A percentile compares a stretch with the other conserved stretches of the same genome.
phyloP scores from a whole-genome alignment of 2,329 filamentous ascomycete species.

The Trichoderma sp. region DNA sequence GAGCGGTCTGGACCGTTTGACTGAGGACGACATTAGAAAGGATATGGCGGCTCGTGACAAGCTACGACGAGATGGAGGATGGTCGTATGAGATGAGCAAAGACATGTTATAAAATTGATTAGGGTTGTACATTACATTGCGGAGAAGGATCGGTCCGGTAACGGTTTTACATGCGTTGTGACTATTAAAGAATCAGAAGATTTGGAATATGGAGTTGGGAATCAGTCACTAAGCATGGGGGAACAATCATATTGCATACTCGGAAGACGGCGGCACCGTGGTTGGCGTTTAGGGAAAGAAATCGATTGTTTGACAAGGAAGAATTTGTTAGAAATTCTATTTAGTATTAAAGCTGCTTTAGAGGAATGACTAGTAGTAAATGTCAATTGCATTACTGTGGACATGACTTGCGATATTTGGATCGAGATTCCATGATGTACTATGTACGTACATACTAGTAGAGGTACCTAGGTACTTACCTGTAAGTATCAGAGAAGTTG shows the following conservation, averaged over 20 bases:
- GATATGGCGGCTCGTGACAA: conserved; percentile 77
- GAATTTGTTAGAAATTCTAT: not conserved
- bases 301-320: not conserved
- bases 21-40: conserved; percentile 79
- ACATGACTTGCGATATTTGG: not conserved
- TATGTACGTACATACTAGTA: too few species aligned
- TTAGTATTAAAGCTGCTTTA: not conserved
- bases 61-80: conserved; percentile 78
- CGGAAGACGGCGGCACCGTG: not conserved
- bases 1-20: conserved; percentile 76
- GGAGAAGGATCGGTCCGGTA: not conserved
- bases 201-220: conserved; percentile 18
- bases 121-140: not conserved
- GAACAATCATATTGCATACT: conserved; percentile 6
- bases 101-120: conserved; percentile 39
- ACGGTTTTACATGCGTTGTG: not conserved
- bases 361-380: too few species aligned
- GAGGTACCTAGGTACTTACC: too few species aligned
- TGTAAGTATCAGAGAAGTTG: too few species aligned
- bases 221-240: conserved; percentile 2
- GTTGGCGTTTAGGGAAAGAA: conserved; percentile 15
- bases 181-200: conserved; percentile 10
- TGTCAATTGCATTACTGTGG: not conserved
- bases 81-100: conserved; percentile 65
- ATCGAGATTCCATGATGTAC: not conserved